phyloP scores from a whole-genome alignment of 768 basidiomycete species.

The Psilocybe sp. region DNA sequence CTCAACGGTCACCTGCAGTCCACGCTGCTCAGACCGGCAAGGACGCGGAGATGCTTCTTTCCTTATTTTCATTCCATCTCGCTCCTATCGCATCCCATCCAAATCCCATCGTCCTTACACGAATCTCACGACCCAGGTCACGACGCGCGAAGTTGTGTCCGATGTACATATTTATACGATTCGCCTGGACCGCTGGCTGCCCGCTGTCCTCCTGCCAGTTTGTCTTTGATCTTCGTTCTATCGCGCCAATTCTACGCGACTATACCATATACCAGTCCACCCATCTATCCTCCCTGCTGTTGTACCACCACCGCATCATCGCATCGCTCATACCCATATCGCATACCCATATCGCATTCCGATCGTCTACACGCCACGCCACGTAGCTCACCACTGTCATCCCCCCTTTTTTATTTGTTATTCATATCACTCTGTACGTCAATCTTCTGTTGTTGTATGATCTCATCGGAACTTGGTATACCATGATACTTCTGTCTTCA shows the following conservation, averaged over 20 bases:
- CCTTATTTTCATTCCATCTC: background rate
- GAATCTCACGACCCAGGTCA: background rate
- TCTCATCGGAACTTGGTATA: no score
- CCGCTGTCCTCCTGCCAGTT: background rate
- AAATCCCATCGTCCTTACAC: background rate
- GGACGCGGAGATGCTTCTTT: slow-evolving; percentile 2
- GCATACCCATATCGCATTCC: no score
- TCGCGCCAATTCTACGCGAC: background rate
- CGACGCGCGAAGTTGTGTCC: background rate
- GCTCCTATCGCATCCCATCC: background rate
- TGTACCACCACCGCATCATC: no score
- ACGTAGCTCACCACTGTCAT: no score
- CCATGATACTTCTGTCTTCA: no score
- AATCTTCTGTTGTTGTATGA: no score
- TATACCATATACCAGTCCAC: background rate
- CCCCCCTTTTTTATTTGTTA: no score
- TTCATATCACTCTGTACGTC: no score
- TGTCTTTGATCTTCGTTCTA: background rate
- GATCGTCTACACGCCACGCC: no score
- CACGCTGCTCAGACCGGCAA: background rate
- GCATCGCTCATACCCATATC: no score
- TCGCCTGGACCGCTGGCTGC: background rate
- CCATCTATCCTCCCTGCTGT: background rate
- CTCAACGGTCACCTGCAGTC: no score
- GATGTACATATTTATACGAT: background rate